Percentiles rank a stretch among this genome's conserved stretches.
Conservation (phyloP, 805 yeast species). For the Yarrowia deformans region DNA sequence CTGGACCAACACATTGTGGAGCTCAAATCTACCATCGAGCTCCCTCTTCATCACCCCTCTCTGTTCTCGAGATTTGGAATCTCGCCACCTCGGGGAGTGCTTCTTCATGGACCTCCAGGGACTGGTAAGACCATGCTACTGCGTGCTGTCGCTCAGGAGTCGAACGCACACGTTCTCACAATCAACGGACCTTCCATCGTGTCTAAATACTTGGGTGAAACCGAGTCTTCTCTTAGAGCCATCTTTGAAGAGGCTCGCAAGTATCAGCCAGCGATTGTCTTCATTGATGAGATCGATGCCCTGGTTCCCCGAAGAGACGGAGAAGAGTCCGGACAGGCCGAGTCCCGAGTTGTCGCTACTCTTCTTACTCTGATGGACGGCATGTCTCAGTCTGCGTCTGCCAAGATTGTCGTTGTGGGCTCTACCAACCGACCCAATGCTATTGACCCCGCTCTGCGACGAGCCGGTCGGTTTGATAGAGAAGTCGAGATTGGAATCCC, state of each 20-base stretch:
- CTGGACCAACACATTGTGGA: slow-evolving; percentile 65
- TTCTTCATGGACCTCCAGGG: slow-evolving; percentile 96
- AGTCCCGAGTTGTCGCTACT: slow-evolving; percentile 89
- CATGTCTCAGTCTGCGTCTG: slow-evolving; percentile 93
- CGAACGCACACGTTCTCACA: slow-evolving; percentile 80
- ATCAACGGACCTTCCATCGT: slow-evolving; percentile 92
- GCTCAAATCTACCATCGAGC: slow-evolving; percentile 70
- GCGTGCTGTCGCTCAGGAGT: slow-evolving; percentile 77
- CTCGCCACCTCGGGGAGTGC: slow-evolving; percentile 90
- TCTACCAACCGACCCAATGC: slow-evolving; percentile 91
- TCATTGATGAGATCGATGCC: slow-evolving; percentile 94
- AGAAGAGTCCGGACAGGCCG: slow-evolving; percentile 91
- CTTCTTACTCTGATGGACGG: slow-evolving; percentile 95
- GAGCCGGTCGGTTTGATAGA: slow-evolving; percentile 86
- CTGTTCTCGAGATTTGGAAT: slow-evolving; percentile 85
- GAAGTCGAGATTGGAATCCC: slow-evolving; percentile 92
- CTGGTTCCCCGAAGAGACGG: slow-evolving; percentile 82
- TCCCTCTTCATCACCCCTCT: slow-evolving; percentile 81
- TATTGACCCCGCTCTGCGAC: slow-evolving; percentile 83
- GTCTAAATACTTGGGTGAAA: slow-evolving; percentile 92
- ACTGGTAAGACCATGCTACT: slow-evolving; percentile 94
- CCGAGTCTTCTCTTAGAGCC: slow-evolving; percentile 83
- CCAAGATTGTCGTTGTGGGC: slow-evolving; percentile 95
- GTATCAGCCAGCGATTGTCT: slow-evolving; percentile 85
- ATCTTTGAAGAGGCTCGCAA: slow-evolving; percentile 83